These are phyloP conservation scores for Aspergillus sergii DNA, from an alignment of 2,329 filamentous ascomycete genomes.

Conservation along the genomic window DNA sequence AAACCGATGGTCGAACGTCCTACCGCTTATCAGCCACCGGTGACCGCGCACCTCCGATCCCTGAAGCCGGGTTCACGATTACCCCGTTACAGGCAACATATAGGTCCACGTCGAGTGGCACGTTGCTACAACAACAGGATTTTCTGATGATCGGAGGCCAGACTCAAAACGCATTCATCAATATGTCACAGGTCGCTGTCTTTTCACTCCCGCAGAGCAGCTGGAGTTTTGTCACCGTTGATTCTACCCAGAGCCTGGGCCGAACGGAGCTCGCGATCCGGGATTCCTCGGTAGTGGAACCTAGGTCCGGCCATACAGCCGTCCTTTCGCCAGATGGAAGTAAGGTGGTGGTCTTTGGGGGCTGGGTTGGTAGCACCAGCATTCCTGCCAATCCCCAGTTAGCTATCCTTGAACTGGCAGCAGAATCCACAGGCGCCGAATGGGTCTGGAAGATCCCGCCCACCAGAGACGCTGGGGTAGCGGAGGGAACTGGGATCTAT, in stretches of 20 bases:
- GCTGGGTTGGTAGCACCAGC: conserved; percentile 83
- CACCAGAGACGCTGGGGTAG: conserved; percentile 42
- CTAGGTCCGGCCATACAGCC: conserved; percentile 85
- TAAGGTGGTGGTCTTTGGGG: conserved; percentile 78
- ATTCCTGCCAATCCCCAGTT: conserved; percentile 81
- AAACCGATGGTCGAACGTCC: conserved; percentile 18
- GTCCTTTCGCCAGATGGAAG: conserved; percentile 77
- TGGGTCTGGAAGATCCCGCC: conserved; percentile 50
- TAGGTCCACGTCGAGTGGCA: conserved; percentile 64
- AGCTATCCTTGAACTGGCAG: conserved; percentile 72
- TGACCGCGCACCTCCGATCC: conserved; percentile 66
- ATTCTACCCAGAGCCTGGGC: conserved; percentile 41
- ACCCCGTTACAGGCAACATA: conserved; percentile 72
- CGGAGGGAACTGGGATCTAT: conserved; percentile 55
- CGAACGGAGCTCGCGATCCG: conserved; percentile 61
- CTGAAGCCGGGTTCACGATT: conserved; percentile 85
- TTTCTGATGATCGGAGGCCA: conserved; percentile 86
- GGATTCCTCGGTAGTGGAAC: conserved; percentile 63
- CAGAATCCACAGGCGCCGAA: conserved; percentile 64
- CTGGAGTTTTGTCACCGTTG: conserved; percentile 80
- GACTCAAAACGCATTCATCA: conserved; percentile 80
- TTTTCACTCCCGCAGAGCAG: conserved; percentile 84
- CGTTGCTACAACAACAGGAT: conserved; percentile 71
- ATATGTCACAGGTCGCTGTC: conserved; percentile 87
- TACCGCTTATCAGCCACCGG: conserved; percentile 53